Evolutionary conservation across 805 yeast species (phyloP), one percentile per base, ranked within the genome.

Genomic region (Alloascoidea africana): DNA sequence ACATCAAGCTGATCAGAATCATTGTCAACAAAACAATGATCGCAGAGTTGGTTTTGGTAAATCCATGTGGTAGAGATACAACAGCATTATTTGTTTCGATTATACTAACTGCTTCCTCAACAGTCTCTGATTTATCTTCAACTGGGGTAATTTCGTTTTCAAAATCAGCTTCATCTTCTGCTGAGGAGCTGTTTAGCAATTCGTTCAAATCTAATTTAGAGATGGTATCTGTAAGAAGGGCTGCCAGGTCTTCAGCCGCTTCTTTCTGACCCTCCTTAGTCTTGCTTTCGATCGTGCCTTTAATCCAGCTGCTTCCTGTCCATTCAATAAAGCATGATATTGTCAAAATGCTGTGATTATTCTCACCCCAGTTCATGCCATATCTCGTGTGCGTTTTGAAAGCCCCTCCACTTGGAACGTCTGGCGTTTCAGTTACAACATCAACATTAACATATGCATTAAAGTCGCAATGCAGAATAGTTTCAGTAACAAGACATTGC

Each of bases 291-390:
- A 82, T 74, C 0, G 84, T 78, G 16, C 76, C 69, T 51, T 76
- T 79, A 42, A 82, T 69, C 87, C 89, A 80, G 35, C 85, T 76
- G 44, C 76, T 76, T 4, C 77, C 82, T 1, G 75, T 57, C 93
- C 93, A 82, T 39, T 73, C 71, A 34, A 79, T 66, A 18, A 57
- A 56, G 2, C 77, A 75, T 19, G 70, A 65, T 13, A 76, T 70
- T 16, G 59, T 57, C 4, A 79, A 27, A 17, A 59, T 60, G 0
- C 87, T 78, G 5, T 54, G 41, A 50, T 76, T 76, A 36, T 65
- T 63, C 2, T 59, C 60, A 3, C 66, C 81, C 91, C 93, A 81
- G 6, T 72, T 62, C 4, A 79, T 54, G 45, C 65, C 66, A 27
- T 68, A 64, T 18, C 64, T 60, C 2, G 91, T 76, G 38, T 65